Conservation (phyloP, 345 rosid species). For the Melaleuca alternifolia region DNA sequence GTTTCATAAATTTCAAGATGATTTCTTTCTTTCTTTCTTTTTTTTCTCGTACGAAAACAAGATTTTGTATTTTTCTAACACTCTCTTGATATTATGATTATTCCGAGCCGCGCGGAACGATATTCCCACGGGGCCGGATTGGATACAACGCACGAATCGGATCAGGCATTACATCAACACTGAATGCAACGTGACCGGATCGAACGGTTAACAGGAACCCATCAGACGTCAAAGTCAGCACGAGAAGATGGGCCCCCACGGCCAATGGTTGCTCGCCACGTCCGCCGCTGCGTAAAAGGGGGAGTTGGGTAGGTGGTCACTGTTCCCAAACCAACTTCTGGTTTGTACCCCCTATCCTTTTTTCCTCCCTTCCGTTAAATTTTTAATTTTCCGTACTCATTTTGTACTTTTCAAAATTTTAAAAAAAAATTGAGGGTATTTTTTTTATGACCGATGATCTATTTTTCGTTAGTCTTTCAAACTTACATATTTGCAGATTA, state of each 20-base stretch:
- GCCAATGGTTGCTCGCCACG: neutral
- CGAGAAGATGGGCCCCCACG: neutral
- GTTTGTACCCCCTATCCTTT: neutral
- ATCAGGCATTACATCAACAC: neutral
- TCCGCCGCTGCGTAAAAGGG: neutral
- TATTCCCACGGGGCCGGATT: neutral
- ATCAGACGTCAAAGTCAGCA: neutral
- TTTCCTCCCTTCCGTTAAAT: neutral
- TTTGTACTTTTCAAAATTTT: neutral
- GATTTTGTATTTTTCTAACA: neutral
- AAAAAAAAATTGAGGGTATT: neutral
- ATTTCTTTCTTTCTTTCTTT: neutral
- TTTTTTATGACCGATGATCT: too few species aligned
- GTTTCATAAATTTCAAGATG: neutral
- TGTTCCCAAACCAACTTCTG: neutral
- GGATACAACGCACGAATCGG: neutral
- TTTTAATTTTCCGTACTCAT: neutral
- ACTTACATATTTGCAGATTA: too few species aligned
- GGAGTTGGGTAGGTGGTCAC: neutral
- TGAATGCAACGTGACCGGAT: constrained; percentile 2
- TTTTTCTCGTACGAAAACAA: neutral
- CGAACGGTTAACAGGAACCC: constrained; percentile 17
- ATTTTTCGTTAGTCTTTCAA: too few species aligned
- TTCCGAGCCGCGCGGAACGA: neutral
- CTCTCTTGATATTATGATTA: neutral